Base-by-base conservation (phyloP, 345 rosid genomes). In the Camelina neglecta region DNA sequence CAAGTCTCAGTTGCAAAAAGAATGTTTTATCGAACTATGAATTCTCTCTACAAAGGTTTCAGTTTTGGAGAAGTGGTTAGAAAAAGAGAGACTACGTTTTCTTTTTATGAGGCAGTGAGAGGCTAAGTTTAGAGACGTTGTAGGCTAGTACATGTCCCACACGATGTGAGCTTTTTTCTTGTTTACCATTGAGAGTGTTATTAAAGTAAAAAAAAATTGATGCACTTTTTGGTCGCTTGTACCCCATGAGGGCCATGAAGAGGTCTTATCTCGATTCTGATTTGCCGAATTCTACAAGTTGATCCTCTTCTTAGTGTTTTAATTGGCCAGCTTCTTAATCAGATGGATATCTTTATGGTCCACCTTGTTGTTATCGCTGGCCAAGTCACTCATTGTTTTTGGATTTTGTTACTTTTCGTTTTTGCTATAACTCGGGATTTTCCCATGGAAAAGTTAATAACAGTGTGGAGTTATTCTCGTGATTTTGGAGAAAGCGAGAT, bases 181-280 rank as follows among this genome's bases (percentile, higher is more conserved):
- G 2, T 24, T 67, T 44, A 23, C 51, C 13, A 29, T 29, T 5
- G 53, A 7, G 33, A 62, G 38, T 66, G 63, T 60, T 24, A 65
- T 60, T 36, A 33, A 59, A 33, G 58, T 7, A 35, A 35, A 35
- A 39, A 41, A 67, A 67, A 1, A 35, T 8, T 42, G 16, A 18
- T 54, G 77, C 73, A 78, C 71, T 45, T 72, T 73, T 80, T 69
- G 71, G 72, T 48, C 8, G 82, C 81, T 81, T 84, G 55, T 80
- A 89, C 39, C 58, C 23, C 36, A 60, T 60, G 55, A 60, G 78
- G 74, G 50, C 86, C 85, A 81, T 69, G 11, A 33, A 54, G 47
- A 69, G 69, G 85, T 87, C 95, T 94, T 90, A 92, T 94, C 98
- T 85, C 20, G 60, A 72, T 38, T 81, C 4, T 77, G 0, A 89